Conservation (phyloP, 257 asterid species). For the Scutellaria galericulata region DNA sequence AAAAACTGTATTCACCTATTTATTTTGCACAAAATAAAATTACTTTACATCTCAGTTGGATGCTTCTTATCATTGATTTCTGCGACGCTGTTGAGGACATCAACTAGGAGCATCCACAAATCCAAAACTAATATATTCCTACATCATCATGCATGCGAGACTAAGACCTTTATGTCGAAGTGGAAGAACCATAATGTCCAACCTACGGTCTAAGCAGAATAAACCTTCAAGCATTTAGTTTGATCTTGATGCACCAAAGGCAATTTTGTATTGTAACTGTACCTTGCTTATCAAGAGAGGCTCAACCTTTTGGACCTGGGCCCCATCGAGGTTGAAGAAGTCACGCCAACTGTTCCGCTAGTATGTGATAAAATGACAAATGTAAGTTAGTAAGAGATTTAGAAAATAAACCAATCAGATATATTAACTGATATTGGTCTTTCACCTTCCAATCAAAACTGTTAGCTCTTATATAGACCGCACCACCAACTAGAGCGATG, state of each 20-base stretch:
- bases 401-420: not conserved
- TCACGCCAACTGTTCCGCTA: conserved; percentile 78
- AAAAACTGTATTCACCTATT: conserved; percentile 85
- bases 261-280: conserved; percentile 20
- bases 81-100: not conserved
- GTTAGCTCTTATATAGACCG: conserved; percentile 78
- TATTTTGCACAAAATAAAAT: too few species aligned
- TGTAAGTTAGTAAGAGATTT: conserved; percentile 28
- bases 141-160: not conserved
- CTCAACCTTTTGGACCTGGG: conserved; percentile 69
- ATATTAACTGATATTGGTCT: conserved; percentile 6
- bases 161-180: not conserved
- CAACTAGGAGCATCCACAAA: not conserved
- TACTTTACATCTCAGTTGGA: not conserved
- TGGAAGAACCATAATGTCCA: not conserved
- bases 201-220: conserved; percentile 12
- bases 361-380: conserved; percentile 28
- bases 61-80: not conserved
- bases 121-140: not conserved
- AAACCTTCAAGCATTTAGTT: conserved; percentile 2
- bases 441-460: conserved; percentile 76
- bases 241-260: conserved; percentile 20
- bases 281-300: conserved; percentile 96
- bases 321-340: conserved; percentile 82
- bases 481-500: conserved; percentile 87